Evolutionary conservation across 768 basidiomycete genomes (phyloP).

Genomic region (Trametes cinnabarina): DNA sequence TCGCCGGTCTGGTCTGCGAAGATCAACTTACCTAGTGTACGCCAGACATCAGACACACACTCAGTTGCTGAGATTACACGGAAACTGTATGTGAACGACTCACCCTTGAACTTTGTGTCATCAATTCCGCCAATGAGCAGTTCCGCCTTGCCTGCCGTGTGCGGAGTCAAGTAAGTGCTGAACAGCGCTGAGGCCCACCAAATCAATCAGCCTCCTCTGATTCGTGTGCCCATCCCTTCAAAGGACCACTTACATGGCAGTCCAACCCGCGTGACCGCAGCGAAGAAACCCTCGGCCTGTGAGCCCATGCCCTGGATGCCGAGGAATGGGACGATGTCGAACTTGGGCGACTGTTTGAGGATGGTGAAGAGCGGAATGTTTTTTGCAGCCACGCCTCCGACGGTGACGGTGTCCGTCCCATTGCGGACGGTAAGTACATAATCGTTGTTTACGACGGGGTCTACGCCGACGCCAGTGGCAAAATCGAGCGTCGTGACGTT

Average conservation of each 20-base stretch:
- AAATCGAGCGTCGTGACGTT: slow-evolving; percentile 46
- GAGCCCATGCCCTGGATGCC: slow-evolving; percentile 58
- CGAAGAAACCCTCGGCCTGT: slow-evolving; percentile 48
- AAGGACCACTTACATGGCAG: slow-evolving; percentile 43
- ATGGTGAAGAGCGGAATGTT: slow-evolving; percentile 48
- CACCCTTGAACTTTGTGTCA: slow-evolving; percentile 49
- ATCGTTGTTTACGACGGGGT: slow-evolving; percentile 48
- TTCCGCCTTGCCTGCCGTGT: slow-evolving; percentile 38
- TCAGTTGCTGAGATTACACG: too few species aligned
- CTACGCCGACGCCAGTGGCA: slow-evolving; percentile 51
- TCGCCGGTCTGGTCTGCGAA: slow-evolving; percentile 42
- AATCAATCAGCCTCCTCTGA: background rate
- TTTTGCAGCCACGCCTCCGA: slow-evolving; percentile 43
- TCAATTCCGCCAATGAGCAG: slow-evolving; percentile 55
- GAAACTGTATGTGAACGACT: background rate
- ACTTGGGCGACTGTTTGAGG: slow-evolving; percentile 50
- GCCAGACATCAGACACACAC: too few species aligned
- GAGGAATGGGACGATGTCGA: slow-evolving; percentile 54
- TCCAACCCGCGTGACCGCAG: slow-evolving; percentile 44
- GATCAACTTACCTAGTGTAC: slow-evolving; percentile 37
- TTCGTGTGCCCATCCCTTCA: too few species aligned
- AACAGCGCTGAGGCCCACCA: slow-evolving; percentile 40
- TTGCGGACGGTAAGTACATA: slow-evolving; percentile 46
- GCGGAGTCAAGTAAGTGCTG: slow-evolving; percentile 49
- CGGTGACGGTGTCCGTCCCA: slow-evolving; percentile 47